Base-by-base conservation (phyloP, 345 rosid genomes). In the Excoecaria agallocha region DNA sequence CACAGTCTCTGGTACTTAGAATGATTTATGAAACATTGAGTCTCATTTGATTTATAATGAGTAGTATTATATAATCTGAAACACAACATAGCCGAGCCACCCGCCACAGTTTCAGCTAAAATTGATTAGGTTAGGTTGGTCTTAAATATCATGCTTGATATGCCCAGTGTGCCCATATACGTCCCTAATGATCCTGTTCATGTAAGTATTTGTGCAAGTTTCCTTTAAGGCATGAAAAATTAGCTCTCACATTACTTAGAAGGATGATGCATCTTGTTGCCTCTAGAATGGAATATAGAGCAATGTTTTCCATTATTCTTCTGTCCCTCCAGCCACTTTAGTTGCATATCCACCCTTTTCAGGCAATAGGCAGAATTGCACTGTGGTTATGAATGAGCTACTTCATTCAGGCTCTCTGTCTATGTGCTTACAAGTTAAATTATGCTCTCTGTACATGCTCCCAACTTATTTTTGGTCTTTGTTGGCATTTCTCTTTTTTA, bases 401-500 rank as follows among this genome's bases (percentile, higher is more conserved):
- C 43, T 12, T 61, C 65, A 30, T 3, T 61, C 5, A 9, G 13
- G 41, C 38, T 2, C 15, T 61, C 35, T 12, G 19, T 43, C 22
- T 64, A 25, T 39, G 1, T 64, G 48, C 17, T 17, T 39, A 43
- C 22, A 43, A 48, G n/a, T 16, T 17, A 16, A 25, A 1, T 24
- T 39, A 30, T 67, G 24, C 39, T n/a, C 12, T 49, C 59, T 68
- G 30, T 8, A 6, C 13, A 12, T 64, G 12, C 1, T 64, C 5
- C 35, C 1, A 45, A 66, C 69, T 43, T 39, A 20, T 19, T 46
- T 11, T 43, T 45, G 19, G 68, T 5, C 45, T 63, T 66, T 66
- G 15, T 55, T 43, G 13, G 24, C 11, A n/a, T 11, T 46, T 71
- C 46, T 41, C 52, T 77, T 74, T 70, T 3, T 55, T n/a, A n/a